Evolutionary conservation across 345 rosid genomes (phyloP), one percentile per base, ranked within the genome.

Genomic region (Eucalyptus viminalis): DNA sequence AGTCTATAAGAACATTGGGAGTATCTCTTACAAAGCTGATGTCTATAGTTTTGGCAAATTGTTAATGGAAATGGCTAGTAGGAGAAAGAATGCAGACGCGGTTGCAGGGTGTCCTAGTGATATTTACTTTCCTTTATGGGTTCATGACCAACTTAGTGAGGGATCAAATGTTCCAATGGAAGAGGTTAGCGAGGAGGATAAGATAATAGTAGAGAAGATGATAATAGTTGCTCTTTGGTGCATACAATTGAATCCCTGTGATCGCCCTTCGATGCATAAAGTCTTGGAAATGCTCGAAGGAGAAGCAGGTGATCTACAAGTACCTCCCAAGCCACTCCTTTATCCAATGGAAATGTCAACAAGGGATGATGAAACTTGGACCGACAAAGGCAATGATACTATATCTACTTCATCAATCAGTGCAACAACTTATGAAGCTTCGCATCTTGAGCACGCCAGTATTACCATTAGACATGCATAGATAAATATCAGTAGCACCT

Each of bases 71-170:
- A 65, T 65, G 76, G 76, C 76, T 1, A 15, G 40, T 65, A 9
- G 40, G 11, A 65, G 76, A 2, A 65, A 4, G 76, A 65, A 65
- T 65, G 1, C 1, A 9, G 76, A 65, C 1, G 0, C 11, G 6
- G 21, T 7, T 14, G 6, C 5, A 15, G 21, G 15, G 76, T 15
- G 1, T n/a, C n/a, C 40, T 1, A 65, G 40, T n/a, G 11, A 13
- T 0, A 3, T 2, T 65, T 65, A 65, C 76, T 65, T 65, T n/a
- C 76, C 76, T 8, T n/a, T 65, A 15, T 65, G 76, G 76, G 76
- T 65, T 65, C 40, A 65, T 8, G 9, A n/a, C 11, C 76, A n/a
- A 65, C 37, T 65, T n/a, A n/a, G 6, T 31, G 40, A 65, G 3
- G 40, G 40, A n/a, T 14, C 2, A 21, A 5, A 65, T 1, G 3